A percentile compares a stretch with the other conserved stretches of the same genome.
Conservation (phyloP, 306 rosid genomes). For the Urtica urens region DNA sequence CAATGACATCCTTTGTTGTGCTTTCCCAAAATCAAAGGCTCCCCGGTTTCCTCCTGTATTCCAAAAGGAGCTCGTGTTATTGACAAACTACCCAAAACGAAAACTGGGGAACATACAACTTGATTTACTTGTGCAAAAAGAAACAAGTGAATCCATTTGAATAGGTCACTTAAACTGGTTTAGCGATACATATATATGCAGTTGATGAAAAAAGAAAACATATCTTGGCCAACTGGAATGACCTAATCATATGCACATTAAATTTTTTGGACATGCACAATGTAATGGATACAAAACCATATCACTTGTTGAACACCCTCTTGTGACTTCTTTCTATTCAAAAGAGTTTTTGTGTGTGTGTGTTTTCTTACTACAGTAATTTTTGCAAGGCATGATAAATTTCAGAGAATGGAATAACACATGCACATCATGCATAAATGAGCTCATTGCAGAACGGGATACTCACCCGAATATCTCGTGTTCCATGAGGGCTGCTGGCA, state of each 20-base stretch:
- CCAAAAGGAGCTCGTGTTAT: constrained; percentile 18
- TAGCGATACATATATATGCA: neutral
- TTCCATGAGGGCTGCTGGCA: constrained; percentile 94
- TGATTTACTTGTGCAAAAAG: constrained; percentile 3
- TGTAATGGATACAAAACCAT: neutral
- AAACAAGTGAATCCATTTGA: constrained; percentile 9
- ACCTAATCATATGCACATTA: neutral
- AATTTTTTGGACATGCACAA: neutral
- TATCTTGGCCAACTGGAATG: neutral
- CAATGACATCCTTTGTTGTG: constrained; percentile 99
- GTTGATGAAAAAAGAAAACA: neutral
- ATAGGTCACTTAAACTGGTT: neutral
- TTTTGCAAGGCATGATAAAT: neutral
- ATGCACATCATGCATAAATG: constrained; percentile 1
- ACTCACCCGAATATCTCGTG: constrained; percentile 62
- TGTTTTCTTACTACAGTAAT: constrained; percentile 5
- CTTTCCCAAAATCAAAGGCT: constrained; percentile 69
- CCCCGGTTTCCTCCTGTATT: constrained; percentile 84
- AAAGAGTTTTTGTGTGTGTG: too few relatives aligned
- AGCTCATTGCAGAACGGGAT: constrained; percentile 14
- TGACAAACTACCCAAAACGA: constrained; percentile 15
- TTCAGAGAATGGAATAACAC: constrained; percentile 8
- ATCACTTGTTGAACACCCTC: neutral
- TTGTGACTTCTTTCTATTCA: too few relatives aligned
- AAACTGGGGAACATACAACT: constrained; percentile 2